phyloP scores from a whole-genome alignment of 176 grass and related monocot genomes.

The Canna indica region DNA sequence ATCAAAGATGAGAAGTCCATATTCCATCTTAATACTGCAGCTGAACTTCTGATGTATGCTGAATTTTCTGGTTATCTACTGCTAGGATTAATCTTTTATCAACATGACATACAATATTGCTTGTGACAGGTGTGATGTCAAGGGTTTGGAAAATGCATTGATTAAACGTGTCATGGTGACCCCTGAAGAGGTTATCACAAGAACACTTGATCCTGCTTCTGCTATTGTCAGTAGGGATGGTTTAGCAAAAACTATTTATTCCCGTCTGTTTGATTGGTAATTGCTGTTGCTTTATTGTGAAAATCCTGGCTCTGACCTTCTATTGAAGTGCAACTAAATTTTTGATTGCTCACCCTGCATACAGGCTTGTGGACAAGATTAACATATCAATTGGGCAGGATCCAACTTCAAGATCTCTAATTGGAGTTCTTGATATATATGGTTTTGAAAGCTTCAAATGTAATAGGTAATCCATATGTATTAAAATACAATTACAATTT shows the following conservation, averaged over 20 bases:
- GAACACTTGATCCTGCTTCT: slow-evolving; percentile 71
- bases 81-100: slow-evolving; percentile 19
- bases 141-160: slow-evolving; percentile 73
- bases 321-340: neutral
- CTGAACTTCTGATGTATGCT: slow-evolving; percentile 82
- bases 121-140: slow-evolving; percentile 56
- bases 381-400: slow-evolving; percentile 95
- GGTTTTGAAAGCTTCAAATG: slow-evolving; percentile 98
- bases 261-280: slow-evolving; percentile 93
- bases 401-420: slow-evolving; percentile 58
- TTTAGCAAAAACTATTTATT: slow-evolving; percentile 79
- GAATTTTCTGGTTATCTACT: slow-evolving; percentile 14
- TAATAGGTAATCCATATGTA: slow-evolving; percentile 56
- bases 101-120: slow-evolving; percentile 16
- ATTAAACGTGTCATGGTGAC: slow-evolving; percentile 83
- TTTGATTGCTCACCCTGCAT: neutral
- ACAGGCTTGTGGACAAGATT: slow-evolving; percentile 89
- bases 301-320: neutral
- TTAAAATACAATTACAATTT: neutral
- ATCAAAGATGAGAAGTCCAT: slow-evolving; percentile 91
- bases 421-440: slow-evolving; percentile 99
- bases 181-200: slow-evolving; percentile 88
- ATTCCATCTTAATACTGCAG: slow-evolving; percentile 75
- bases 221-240: slow-evolving; percentile 89
- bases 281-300: slow-evolving; percentile 2